phyloP scores from a whole-genome alignment of 805 yeast genomes.

The Komagataella kurtzmanii region DNA sequence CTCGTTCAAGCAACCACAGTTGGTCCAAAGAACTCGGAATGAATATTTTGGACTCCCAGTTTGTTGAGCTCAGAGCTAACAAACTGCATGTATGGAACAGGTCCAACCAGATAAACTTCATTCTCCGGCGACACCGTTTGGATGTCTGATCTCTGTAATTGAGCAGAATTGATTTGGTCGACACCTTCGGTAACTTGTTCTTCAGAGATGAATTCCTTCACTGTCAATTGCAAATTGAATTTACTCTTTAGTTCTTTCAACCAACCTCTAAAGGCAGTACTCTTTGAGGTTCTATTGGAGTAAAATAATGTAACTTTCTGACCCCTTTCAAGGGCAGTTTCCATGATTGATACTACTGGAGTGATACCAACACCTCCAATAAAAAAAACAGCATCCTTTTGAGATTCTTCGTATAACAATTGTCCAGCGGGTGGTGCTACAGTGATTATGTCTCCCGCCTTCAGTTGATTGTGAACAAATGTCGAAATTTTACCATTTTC shows the following conservation, averaged over 20 bases:
- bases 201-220: slow-evolving; percentile 13
- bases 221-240: slow-evolving; percentile 8
- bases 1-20: slow-evolving; percentile 8
- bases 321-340: slow-evolving; percentile 20
- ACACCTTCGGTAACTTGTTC: slow-evolving; percentile 1
- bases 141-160: slow-evolving; percentile 11
- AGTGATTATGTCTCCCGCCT: slow-evolving; percentile 32
- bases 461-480: slow-evolving; percentile 30
- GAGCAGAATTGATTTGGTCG: slow-evolving; percentile 4
- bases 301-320: slow-evolving; percentile 20
- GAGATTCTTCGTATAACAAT: slow-evolving; percentile 21
- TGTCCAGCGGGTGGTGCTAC: slow-evolving; percentile 52
- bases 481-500: slow-evolving; percentile 36
- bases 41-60: slow-evolving; percentile 9
- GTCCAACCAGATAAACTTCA: slow-evolving; percentile 22
- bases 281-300: slow-evolving; percentile 14
- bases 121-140: slow-evolving; percentile 8
- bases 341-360: slow-evolving; percentile 42
- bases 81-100: slow-evolving; percentile 18
- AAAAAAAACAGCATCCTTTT: slow-evolving; percentile 23
- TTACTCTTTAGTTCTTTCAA: slow-evolving; percentile 8
- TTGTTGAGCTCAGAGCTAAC: slow-evolving; percentile 12
- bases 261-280: slow-evolving; percentile 15
- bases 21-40: slow-evolving; percentile 22
- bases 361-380: slow-evolving; percentile 62